Conservation (phyloP, 2,329 filamentous ascomycete species). For the Scedosporium dehoogii region DNA sequence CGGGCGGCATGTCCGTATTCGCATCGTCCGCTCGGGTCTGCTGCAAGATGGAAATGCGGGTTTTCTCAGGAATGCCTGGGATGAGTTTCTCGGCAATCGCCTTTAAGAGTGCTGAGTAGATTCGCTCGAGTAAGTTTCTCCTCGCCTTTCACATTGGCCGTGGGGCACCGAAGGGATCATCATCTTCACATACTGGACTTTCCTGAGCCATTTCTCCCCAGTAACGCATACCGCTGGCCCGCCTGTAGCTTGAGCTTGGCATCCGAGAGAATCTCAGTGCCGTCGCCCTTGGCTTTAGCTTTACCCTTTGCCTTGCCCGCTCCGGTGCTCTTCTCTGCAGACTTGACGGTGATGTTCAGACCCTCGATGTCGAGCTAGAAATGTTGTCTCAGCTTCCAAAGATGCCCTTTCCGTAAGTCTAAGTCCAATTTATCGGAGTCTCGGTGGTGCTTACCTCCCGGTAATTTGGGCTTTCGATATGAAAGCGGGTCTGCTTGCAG, state of each 20-base stretch:
- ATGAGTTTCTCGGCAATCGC: constrained; percentile 72
- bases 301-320: constrained; percentile 39
- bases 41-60: constrained; percentile 58
- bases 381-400: not conserved
- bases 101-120: constrained; percentile 51
- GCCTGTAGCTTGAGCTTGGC: constrained; percentile 63
- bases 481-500: constrained; percentile 59
- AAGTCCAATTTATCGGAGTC: not conserved
- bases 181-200: constrained; percentile 57
- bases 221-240: constrained; percentile 64
- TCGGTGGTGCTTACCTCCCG: constrained; percentile 35
- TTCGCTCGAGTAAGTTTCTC: not conserved
- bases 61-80: constrained; percentile 60
- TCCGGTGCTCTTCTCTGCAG: constrained; percentile 17
- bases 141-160: not conserved
- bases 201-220: constrained; percentile 73
- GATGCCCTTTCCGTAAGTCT: not conserved
- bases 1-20: constrained; percentile 14
- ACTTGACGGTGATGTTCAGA: constrained; percentile 56
- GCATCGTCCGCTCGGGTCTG: constrained; percentile 39
- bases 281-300: constrained; percentile 30
- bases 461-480: constrained; percentile 44
- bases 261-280: constrained; percentile 59
- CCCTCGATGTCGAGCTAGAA: constrained; percentile 61
- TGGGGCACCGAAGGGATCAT: not conserved